Base-by-base conservation (phyloP, 768 basidiomycete genomes). In the Leccinum obscurum region DNA sequence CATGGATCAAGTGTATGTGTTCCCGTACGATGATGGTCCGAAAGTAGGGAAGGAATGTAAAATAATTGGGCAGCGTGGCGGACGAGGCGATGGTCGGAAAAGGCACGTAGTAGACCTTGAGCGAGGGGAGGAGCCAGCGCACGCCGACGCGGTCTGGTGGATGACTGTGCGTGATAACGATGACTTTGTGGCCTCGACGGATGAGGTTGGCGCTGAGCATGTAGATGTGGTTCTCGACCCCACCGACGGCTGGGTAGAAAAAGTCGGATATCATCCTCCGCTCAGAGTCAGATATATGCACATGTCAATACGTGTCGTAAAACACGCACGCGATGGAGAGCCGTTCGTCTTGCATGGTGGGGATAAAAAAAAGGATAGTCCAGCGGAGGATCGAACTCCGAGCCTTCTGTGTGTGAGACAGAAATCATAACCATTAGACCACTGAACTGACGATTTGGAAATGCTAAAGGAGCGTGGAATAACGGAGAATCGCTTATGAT, bases 211-310 rank as follows among this genome's bases (percentile, higher is more conserved):
- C 87, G 59, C 89, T 88, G 52, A 99, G 82, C 85, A 92, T 92
- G 76, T 93, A 98, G 39, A 98, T 95, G 73, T 97, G 94, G 61
- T 87, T 95, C 76, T 98, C 97, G 34, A 99, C 96, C 8, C 97
- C 97, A 3, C 97, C 97, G 3, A 95, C 89, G 59, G 85, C 81
- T 1, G 97, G 97, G 69, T 92, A 87, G 77, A 98, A 99, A 79
- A 98, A 99, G 77, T 99, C 97, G 46, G 88, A 91, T 59, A 98
- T 86, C 92, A 98, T 94, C 50, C 95, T 96, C 63, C 2, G 3
- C 28, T 11, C 20, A 55, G 30, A 7, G 56, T 66, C 41, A 64
- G 35, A 15, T 2, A 6, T 17, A 46, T 14, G n/a, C 39, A 30
- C 6, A 24, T 28, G 8, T 22, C 8, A 49, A 56, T 17, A 49